These are phyloP conservation scores for Potentilla sterilis DNA, from an alignment of 306 rosid genomes.

Conservation along the genomic window DNA sequence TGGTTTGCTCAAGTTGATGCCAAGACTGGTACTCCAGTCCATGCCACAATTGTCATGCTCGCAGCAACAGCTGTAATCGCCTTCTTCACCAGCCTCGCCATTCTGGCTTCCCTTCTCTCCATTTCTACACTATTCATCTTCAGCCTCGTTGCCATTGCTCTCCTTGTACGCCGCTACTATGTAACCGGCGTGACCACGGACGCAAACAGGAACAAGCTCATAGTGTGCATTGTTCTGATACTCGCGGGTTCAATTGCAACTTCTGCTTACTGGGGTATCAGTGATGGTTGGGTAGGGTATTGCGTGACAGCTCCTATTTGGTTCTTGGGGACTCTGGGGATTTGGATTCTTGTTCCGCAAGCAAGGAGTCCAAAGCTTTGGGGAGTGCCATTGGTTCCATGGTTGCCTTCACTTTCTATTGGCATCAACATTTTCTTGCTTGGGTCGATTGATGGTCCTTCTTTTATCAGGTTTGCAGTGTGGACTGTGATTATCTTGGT, in stretches of 20 bases:
- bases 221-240: slow-evolving; percentile 37
- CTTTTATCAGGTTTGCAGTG: slow-evolving; percentile 51
- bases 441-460: slow-evolving; percentile 62
- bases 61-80: slow-evolving; percentile 53
- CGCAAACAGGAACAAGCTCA: slow-evolving; percentile 34
- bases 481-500: slow-evolving; percentile 49
- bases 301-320: slow-evolving; percentile 44
- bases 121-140: slow-evolving; percentile 75
- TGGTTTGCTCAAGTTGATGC: slow-evolving; percentile 68
- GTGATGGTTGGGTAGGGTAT: slow-evolving; percentile 49
- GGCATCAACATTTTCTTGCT: slow-evolving; percentile 72
- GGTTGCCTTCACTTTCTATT: slow-evolving; percentile 66
- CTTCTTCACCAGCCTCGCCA: slow-evolving; percentile 53
- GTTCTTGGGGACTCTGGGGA: slow-evolving; percentile 44
- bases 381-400: slow-evolving; percentile 84
- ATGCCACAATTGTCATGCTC: slow-evolving; percentile 67
- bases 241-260: slow-evolving; percentile 46
- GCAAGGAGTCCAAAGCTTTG: slow-evolving; percentile 62
- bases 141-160: slow-evolving; percentile 67
- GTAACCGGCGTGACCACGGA: slow-evolving; percentile 44
- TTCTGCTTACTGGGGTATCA: slow-evolving; percentile 35
- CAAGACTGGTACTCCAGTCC: slow-evolving; percentile 67
- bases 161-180: slow-evolving; percentile 68
- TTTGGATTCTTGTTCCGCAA: slow-evolving; percentile 53
- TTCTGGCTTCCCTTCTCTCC: slow-evolving; percentile 62